These are phyloP conservation scores for Cucurbita maxima DNA, from an alignment of 306 rosid species.

Conservation along the genomic window DNA sequence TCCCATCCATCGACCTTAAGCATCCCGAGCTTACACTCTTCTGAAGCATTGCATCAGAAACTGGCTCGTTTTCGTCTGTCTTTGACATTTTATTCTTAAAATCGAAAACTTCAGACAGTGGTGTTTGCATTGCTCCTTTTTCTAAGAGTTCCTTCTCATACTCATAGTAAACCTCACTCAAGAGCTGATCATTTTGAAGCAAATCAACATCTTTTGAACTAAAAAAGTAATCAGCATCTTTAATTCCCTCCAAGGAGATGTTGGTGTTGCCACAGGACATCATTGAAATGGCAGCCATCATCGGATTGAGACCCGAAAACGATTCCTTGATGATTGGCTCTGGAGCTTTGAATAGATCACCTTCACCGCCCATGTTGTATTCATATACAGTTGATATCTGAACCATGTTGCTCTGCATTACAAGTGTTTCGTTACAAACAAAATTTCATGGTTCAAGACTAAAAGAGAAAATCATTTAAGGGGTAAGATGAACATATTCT, in stretches of 20 bases:
- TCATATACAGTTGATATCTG: constrained; percentile 52
- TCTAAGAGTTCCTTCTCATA: constrained; percentile 66
- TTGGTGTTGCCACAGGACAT: constrained; percentile 62
- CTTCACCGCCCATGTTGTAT: constrained; percentile 79
- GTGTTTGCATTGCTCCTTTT: constrained; percentile 41
- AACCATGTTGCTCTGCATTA: constrained; percentile 42
- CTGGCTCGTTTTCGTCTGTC: constrained; percentile 28
- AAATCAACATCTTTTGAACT: constrained; percentile 23
- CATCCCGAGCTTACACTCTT: constrained; percentile 63
- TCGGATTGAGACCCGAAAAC: constrained; percentile 34
- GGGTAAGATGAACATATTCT: constrained; percentile 2
- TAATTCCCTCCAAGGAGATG: constrained; percentile 42
- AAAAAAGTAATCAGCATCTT: constrained; percentile 38
- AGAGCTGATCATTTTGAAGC: constrained; percentile 71
- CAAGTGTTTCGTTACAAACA: background rate
- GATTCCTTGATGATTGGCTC: constrained; percentile 70
- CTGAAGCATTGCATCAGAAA: constrained; percentile 33
- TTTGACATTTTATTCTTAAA: constrained; percentile 35
- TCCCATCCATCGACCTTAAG: constrained; percentile 78
- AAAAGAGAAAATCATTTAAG: background rate
- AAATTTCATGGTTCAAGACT: background rate
- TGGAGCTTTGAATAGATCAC: constrained; percentile 94
- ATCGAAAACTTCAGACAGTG: constrained; percentile 49
- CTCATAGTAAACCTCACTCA: constrained; percentile 66
- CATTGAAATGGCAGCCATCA: constrained; percentile 65